Evolutionary conservation across 352 stramenopile species (phyloP), one percentile per base, ranked within the genome.

Genomic region (Blastocystis sp.): DNA sequence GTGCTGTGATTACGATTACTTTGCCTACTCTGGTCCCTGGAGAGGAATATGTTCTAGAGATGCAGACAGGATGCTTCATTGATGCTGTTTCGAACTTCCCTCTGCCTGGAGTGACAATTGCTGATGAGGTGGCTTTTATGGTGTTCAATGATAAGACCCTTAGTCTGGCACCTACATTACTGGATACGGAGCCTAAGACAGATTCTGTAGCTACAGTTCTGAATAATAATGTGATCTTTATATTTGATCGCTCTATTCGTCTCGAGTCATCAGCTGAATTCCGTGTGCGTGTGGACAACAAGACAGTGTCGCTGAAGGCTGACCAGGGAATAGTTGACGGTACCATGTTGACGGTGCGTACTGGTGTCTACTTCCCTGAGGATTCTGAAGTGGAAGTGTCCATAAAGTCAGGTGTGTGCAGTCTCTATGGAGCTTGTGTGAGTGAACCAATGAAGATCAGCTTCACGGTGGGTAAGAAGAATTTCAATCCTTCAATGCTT

Each of bases 1-100:
- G 43, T 2, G 74, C 58, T 54, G 42, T 32, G 27, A 37, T 77
- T 9, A 77, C 27, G 21, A 29, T 87, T 5, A 52, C 43, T 1
- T 54, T 58, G 27, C 39, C 35, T 11, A 19, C 12, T 14, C 77
- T 87, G 21, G 32, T 75, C 0, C 46, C 56, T 11, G 65, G 43
- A 49, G 43, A 32, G 14, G 65, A 87, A 39, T 87, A 87, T 42
- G 49, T 37, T 16, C 21, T 87, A 37, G 11, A 37, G 24, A 63
- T 57, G 39, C 42, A 51, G 0, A 16, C 39, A 54, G 77, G 77
- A 46, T 7, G 24, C 11, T 73, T 87, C n/a, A 3, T 87, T 32
- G 77, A 87, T 37, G 54, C n/a, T 11, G 54, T 37, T 5, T 74
- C 43, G n/a, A 24, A 39, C 27, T 63, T 78, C 42, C 77, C 77